Percentiles rank a stretch among this genome's conserved stretches.
phyloP scores from a whole-genome alignment of 257 asterid species.

The Solanum bulbocastanum region DNA sequence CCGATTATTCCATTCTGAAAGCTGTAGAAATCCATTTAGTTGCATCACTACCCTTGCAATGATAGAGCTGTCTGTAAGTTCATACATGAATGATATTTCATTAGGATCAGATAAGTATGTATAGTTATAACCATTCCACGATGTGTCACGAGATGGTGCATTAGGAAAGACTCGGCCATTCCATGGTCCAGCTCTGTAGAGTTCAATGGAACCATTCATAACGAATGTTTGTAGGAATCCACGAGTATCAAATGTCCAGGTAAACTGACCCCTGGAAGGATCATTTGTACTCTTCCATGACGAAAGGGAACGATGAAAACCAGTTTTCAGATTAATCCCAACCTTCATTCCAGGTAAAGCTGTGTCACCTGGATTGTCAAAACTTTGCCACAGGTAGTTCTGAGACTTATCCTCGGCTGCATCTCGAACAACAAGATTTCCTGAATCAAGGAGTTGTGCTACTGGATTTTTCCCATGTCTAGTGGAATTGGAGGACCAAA shows the following conservation, averaged over 20 bases:
- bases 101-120: background rate
- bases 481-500: conserved; percentile 20
- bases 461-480: background rate
- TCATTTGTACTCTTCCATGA: conserved; percentile 22
- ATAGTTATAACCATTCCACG: conserved; percentile 4
- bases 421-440: background rate
- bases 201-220: background rate
- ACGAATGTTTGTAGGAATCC: conserved; percentile 15
- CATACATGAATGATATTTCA: conserved; percentile 7
- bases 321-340: conserved; percentile 19
- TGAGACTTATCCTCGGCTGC: background rate
- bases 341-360: conserved; percentile 33
- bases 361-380: conserved; percentile 4
- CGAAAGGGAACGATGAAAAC: background rate
- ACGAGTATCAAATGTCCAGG: conserved; percentile 6
- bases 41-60: conserved; percentile 19
- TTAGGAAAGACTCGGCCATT: conserved; percentile 16
- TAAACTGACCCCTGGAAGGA: conserved; percentile 17
- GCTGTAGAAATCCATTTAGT: background rate
- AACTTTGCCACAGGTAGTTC: conserved; percentile 25
- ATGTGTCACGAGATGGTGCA: background rate
- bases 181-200: conserved; percentile 18
- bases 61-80: conserved; percentile 10
- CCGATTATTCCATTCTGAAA: conserved; percentile 15
- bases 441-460: background rate